Base-by-base conservation (phyloP, 208 protist species). In the Phytomonas sp. region DNA sequence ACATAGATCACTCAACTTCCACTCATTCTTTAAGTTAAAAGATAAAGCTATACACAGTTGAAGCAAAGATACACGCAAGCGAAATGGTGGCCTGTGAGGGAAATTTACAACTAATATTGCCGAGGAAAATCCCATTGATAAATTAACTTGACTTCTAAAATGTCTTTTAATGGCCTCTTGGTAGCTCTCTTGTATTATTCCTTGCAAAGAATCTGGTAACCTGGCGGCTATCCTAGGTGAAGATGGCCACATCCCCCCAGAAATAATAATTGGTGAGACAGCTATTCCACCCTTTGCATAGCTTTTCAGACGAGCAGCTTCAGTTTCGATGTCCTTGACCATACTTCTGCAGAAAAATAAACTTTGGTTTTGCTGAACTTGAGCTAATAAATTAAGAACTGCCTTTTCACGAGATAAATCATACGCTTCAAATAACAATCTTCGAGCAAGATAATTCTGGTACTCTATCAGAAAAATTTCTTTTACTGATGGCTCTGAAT, bases 281-380 rank as follows among this genome's bases (percentile, higher is more conserved):
- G 45, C 45, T 12, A 56, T 56, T 7, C 45, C 45, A 56, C 26
- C 45, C 45, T 56, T 56, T 56, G 26, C 45, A 26, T 26, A 56
- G 45, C 45, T 56, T 56, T 56, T 26, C 19, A 56, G 19, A 70
- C 52, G 19, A 45, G 30, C 16, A 31, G 16, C n/a, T 29, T 56
- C 45, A 56, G 19, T 26, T 5, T 56, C 45, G 16, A 74, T 74
- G 6, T 67, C 70, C 56, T 76, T 72, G 31, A 86, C 36, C 82
- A 87, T 87, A 66, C 66, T 80, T 26, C 79, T 71, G 69, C 78
- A 82, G 49, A 72, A 75, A 60, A 87, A 87, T 4, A 84, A 75
- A 42, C 68, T 77, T 16, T 74, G 75, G 67, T 73, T 84, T 66
- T 77, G 79, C 49, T 84, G 74, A 30, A 87, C 78, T 19, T 79